Base-by-base conservation (phyloP, 2,329 filamentous ascomycete genomes). In the Leptographium radiaticola region DNA sequence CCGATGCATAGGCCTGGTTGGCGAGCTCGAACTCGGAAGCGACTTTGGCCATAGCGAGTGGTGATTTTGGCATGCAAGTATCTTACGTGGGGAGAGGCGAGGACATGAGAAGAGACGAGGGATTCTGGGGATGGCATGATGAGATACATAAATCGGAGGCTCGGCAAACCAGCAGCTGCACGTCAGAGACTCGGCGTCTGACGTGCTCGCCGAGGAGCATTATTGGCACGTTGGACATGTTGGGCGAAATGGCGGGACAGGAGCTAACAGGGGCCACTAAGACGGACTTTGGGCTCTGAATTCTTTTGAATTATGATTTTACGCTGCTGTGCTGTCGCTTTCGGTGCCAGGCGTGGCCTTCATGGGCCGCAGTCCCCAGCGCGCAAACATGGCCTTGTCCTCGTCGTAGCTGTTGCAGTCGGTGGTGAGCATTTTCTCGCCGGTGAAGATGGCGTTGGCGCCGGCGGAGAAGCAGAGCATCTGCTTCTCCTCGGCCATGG, bases 371-470 rank as follows among this genome's bases (percentile, higher is more conserved):
- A 93, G 71, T 0, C 89, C 89, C 86, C 88, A 95, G 51, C 81
- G 77, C 2, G 83, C 79, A 70, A 95, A 94, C 81, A 95, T 87
- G 44, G 73, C 81, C 58, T 80, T 83, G 63, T 95, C 89, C 68
- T 94, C 87, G 58, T 93, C 88, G 87, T 87, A 95, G 34, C 88
- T 87, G 61, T 88, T 90, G 66, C 88, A 94, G 55, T 89, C 87
- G 0, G 89, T 95, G 6, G 89, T 95, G 69, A 95, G 68, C 89
- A 95, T 59, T 76, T 91, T 95, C 72, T 95, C 89, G 10, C 89
- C 89, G 0, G 89, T 95, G 65, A 95, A 95, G 38, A 95, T 85
- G n/a, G 89, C 89, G 62, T 95, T 95, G 1, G 89, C 89, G 15
- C 89, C 89, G 0, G 89, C 88, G 79, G 87, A 84, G 71, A 95